phyloP scores from a whole-genome alignment of 495 filamentous ascomycete genomes.

The Penicillium lagena region DNA sequence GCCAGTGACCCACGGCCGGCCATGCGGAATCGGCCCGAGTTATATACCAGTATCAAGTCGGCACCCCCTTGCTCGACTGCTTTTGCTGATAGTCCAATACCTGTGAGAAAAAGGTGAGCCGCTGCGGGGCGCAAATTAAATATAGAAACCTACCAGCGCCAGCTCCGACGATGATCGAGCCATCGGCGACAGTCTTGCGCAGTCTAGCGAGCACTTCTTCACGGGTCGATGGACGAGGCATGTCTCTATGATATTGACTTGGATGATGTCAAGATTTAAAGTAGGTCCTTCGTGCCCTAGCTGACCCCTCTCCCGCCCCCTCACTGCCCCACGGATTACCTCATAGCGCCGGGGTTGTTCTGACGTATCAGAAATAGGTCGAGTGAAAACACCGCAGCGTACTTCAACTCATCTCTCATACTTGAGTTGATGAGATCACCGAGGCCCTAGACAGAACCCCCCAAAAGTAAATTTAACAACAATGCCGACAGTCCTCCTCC shows the following conservation, averaged over 20 bases:
- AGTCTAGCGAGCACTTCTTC: constrained; percentile 51
- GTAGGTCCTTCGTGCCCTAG: too few species aligned
- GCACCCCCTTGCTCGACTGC: constrained; percentile 59
- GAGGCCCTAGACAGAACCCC: too few species aligned
- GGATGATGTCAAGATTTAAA: too few species aligned
- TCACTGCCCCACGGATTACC: constrained; percentile 11
- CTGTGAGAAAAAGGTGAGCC: constrained; percentile 12
- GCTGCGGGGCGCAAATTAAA: too few species aligned
- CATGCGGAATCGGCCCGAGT: constrained; percentile 69
- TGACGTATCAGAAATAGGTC: neutral
- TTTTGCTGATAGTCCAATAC: constrained; percentile 66
- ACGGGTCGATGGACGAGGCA: constrained; percentile 40
- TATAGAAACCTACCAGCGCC: constrained; percentile 46
- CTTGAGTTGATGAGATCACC: too few species aligned
- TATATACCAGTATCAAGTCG: constrained; percentile 68
- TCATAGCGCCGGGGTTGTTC: constrained; percentile 1
- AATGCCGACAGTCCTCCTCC: constrained; percentile 44
- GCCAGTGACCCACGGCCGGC: constrained; percentile 64
- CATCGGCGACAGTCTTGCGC: constrained; percentile 41
- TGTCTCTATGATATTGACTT: neutral
- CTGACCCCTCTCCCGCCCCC: neutral
- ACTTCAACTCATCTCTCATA: too few species aligned
- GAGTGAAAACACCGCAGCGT: too few species aligned
- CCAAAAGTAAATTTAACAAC: neutral
- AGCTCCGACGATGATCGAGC: constrained; percentile 56